Base-by-base conservation (phyloP, 2,329 filamentous ascomycete genomes). In the Ophiognomonia clavigignenti-juglandacearum region DNA sequence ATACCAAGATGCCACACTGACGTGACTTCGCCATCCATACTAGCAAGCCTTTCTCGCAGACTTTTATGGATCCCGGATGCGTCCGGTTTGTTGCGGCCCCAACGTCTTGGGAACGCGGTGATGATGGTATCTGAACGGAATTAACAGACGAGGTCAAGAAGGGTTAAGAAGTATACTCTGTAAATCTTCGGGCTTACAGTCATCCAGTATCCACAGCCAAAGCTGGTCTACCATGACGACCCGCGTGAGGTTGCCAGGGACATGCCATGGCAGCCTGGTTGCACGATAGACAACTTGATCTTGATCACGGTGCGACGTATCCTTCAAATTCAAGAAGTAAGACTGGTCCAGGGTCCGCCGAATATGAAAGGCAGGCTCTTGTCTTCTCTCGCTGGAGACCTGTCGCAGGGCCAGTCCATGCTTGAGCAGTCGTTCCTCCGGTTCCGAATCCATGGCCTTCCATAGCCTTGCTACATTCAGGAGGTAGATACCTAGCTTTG, bases 171-270 rank as follows among this genome's bases (percentile, higher is more conserved):
- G n/a, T n/a, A n/a, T n/a, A n/a, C n/a, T n/a, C n/a, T n/a, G n/a
- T n/a, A n/a, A n/a, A n/a, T n/a, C n/a, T n/a, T n/a, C n/a, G n/a
- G 13, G 36, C 48, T 8, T n/a, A 50, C 44, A 14, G 1, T 50
- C 48, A n/a, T 50, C 48, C 2, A 50, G 13, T 22, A 47, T 18
- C 44, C 48, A 50, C 2, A 50, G 20, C 48, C 48, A 50, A 6
- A 50, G 9, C 23, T 50, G 48, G 14, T 50, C 39, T 13, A 50
- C 48, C 48, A 50, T 50, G 11, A 50, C 39, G 4, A 50, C 39
- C 2, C 48, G 44, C 4, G 48, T 11, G 7, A 43, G 8, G 18
- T 23, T 23, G 3, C 27, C 42, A 4, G 32, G 10, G 4, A 26
- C 36, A n/a, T 29, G 13, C 19, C 37, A 46, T 11, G 36, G n/a